These are phyloP conservation scores for Posidonia australis DNA, from an alignment of 106 monocot species.

Conservation along the genomic window DNA sequence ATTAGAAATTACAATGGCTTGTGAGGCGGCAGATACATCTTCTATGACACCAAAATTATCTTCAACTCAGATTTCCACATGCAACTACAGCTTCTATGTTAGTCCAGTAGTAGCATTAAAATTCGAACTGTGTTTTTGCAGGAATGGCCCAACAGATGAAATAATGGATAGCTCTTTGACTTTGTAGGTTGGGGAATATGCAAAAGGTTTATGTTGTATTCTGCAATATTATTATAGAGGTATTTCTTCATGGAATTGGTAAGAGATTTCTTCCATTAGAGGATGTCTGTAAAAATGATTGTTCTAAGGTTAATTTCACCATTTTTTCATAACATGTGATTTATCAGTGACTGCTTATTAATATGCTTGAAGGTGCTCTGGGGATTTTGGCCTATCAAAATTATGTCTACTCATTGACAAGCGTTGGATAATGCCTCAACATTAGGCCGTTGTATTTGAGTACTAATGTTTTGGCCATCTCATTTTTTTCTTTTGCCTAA, in stretches of 20 bases:
- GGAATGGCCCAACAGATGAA: no score
- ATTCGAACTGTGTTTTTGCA: constrained; percentile 1
- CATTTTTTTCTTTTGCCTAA: no score
- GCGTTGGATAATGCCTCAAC: no score
- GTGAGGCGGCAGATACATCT: constrained; percentile 15
- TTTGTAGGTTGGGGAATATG: constrained; percentile 39
- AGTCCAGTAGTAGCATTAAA: background rate
- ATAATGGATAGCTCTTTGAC: no score
- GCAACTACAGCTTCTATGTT: background rate
- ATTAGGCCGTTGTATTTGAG: no score
- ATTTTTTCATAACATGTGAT: no score
- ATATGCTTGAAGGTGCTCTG: background rate
- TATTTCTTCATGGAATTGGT: no score
- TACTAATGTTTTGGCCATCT: no score
- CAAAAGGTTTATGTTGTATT: constrained; percentile 48
- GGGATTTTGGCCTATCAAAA: background rate
- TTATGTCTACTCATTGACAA: background rate
- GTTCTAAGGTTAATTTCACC: background rate
- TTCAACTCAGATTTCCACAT: constrained; percentile 18
- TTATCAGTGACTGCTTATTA: no score
- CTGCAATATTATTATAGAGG: constrained; percentile 41
- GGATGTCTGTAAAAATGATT: background rate
- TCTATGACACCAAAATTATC: constrained; percentile 20
- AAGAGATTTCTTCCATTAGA: constrained; percentile 55
- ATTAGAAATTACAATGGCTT: constrained; percentile 13